Evolutionary conservation across 352 stramenopile species (phyloP), one percentile per base, ranked within the genome.

Genomic region (Thalassiosira allenii): DNA sequence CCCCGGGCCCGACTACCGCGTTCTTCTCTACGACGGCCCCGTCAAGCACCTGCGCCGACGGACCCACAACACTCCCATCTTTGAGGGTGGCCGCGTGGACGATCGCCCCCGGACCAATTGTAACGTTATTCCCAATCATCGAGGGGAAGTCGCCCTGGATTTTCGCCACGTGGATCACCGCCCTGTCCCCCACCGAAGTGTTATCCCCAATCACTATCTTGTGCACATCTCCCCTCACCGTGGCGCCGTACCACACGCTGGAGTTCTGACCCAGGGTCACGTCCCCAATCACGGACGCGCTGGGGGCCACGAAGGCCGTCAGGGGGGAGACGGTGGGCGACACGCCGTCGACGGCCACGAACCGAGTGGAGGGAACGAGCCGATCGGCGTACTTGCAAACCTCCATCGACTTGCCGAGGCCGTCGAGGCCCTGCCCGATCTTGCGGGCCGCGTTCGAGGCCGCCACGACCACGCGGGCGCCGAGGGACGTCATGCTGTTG

Each of bases 141-240:
- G 91, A 93, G 11, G 83, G 70, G 57, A 83, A 79, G 62, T 94
- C 88, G 20, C 88, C 91, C 63, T 93, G 84, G 67, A 93, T 93
- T 87, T 98, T 98, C 71, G 96, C 89, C 25, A 95, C 90, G 72
- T 96, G 92, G 33, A 96, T 84, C n/a, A 95, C 89, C 3, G 87
- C 88, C 47, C 89, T 80, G 66, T 95, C 91, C 44, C 89, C 87
- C 37, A 96, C 86, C 75, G 73, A 88, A 1, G 83, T 91, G 89
- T 97, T 95, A 41, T 96, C 91, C 37, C 96, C 97, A 84, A 99
- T 98, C 4, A 89, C 95, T 0, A 96, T 73, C 11, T 79, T 74
- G 52, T 95, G 91, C 0, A 92, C 88, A 84, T 96, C 92, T 20
- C 86, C 90, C 51, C 90, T 64, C 14, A 94, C 75, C 12, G 81